Evolutionary conservation across 495 filamentous ascomycete genomes (phyloP).

Genomic region (Apodospora peruviana): DNA sequence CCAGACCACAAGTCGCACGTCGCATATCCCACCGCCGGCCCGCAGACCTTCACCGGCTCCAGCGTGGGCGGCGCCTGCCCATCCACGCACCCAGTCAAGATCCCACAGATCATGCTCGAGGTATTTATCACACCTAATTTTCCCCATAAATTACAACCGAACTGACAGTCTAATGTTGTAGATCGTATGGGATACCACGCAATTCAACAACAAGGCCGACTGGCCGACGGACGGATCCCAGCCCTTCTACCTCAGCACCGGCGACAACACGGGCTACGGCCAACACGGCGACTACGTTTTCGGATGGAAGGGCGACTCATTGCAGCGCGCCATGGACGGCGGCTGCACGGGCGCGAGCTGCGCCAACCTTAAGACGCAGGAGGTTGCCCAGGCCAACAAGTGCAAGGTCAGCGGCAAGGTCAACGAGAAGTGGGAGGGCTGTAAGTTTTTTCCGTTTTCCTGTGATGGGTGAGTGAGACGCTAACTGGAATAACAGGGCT

Average conservation of each 20-base stretch:
- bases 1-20: slow-evolving; percentile 54
- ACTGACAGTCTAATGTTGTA: slow-evolving; percentile 15
- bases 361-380: slow-evolving; percentile 33
- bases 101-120: slow-evolving; percentile 59
- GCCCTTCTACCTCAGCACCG: slow-evolving; percentile 32
- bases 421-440: slow-evolving; percentile 38
- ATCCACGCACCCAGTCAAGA: slow-evolving; percentile 48
- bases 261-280: slow-evolving; percentile 14
- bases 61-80: slow-evolving; percentile 44
- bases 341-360: slow-evolving; percentile 38
- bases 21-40: slow-evolving; percentile 52
- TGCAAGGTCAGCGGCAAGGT: slow-evolving; percentile 37
- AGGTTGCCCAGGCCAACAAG: slow-evolving; percentile 31
- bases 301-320: slow-evolving; percentile 34
- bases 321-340: slow-evolving; percentile 37
- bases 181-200: slow-evolving; percentile 44
- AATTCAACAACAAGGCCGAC: slow-evolving; percentile 42
- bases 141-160: slow-evolving; percentile 31
- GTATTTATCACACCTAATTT: slow-evolving; percentile 19
- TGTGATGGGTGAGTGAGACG: neutral
- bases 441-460: slow-evolving; percentile 24
- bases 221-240: slow-evolving; percentile 38
- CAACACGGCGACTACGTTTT: slow-evolving; percentile 18
- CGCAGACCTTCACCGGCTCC: slow-evolving; percentile 23
- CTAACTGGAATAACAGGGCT: slow-evolving; percentile 6